These are phyloP conservation scores for Rhizophagus prolifer DNA, from an alignment of 192 early-diverging fungal species.

Conservation along the genomic window DNA sequence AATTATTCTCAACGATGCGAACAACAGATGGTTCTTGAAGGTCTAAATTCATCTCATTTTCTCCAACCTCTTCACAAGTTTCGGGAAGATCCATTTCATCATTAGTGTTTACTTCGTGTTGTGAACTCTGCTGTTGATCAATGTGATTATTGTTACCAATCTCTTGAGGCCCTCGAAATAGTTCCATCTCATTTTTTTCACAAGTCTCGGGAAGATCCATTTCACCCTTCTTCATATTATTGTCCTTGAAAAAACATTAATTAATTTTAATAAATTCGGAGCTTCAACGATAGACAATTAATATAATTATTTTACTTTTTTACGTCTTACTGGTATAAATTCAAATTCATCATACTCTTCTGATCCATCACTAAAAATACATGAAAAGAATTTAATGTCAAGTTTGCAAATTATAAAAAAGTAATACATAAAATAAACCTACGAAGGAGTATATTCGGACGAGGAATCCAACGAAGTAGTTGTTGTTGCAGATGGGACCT, in stretches of 20 bases:
- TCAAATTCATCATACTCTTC: neutral
- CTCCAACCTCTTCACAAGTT: constrained; percentile 16
- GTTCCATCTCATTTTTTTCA: constrained; percentile 4
- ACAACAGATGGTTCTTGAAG: constrained; percentile 21
- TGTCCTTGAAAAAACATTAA: constrained; percentile 18
- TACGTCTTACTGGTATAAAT: neutral
- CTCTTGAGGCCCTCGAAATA: constrained; percentile 21
- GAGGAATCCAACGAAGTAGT: too few species aligned
- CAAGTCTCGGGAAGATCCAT: constrained; percentile 13
- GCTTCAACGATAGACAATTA: constrained; percentile 16
- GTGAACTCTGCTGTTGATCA: constrained; percentile 15
- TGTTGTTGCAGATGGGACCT: too few species aligned
- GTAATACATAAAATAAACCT: neutral
- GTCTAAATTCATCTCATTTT: constrained; percentile 12
- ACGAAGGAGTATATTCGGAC: neutral
- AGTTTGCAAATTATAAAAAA: constrained; percentile 28
- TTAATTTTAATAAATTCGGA: constrained; percentile 24
- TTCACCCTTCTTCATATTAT: constrained; percentile 17
- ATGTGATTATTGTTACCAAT: constrained; percentile 16
- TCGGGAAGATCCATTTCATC: constrained; percentile 12
- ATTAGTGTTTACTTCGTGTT: constrained; percentile 14
- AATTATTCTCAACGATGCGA: neutral
- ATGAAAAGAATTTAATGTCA: constrained; percentile 28
- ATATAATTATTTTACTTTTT: constrained; percentile 27
- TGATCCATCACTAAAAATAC: constrained; percentile 9